Evolutionary conservation across 805 yeast species (phyloP), one percentile per base, ranked within the genome.

Genomic region (Candida michaelii): DNA sequence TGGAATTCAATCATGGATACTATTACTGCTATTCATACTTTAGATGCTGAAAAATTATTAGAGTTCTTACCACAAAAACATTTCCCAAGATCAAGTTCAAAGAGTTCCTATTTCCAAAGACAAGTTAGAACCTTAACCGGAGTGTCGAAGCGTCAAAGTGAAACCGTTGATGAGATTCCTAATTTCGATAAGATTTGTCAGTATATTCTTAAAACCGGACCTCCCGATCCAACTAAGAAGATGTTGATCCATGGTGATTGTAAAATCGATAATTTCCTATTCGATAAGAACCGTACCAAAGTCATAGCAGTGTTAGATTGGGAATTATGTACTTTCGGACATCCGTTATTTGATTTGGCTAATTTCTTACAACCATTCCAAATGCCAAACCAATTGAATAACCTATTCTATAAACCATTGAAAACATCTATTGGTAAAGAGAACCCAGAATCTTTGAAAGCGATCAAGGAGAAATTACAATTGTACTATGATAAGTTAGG

Each of bases 301-400:
- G 77, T 80, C 2, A 60, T 74, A 37, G 83, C 84, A 0, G 76
- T 80, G 2, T 62, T 80, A 31, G 85, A 80, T 53, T 80, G 86
- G 86, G 86, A 80, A 54, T 60, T 80, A 30, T 78, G 83, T 48
- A 80, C 85, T 0, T 63, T 77, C 44, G 86, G 86, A 0, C 83
- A 80, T 49, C 86, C 86, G 0, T 56, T 80, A 34, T 80, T 82
- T 45, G 86, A 80, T 50, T 60, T 80, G 23, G 76, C 83, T 13
- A 80, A 80, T 52, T 63, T 79, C 21, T 60, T 80, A 18, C 82
- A 77, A 52, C 80, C 83, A 10, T 79, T 71, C 52, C 68, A 64
- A 33, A 53, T 77, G 43, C 76, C 83, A 0, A 51, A 55, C 7
- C 37, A 54, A 27, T 48, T 74, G 43, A 73, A 74, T 49, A 37